Conservation (phyloP, 73 alveolate genomes). For the Chromera velia region DNA sequence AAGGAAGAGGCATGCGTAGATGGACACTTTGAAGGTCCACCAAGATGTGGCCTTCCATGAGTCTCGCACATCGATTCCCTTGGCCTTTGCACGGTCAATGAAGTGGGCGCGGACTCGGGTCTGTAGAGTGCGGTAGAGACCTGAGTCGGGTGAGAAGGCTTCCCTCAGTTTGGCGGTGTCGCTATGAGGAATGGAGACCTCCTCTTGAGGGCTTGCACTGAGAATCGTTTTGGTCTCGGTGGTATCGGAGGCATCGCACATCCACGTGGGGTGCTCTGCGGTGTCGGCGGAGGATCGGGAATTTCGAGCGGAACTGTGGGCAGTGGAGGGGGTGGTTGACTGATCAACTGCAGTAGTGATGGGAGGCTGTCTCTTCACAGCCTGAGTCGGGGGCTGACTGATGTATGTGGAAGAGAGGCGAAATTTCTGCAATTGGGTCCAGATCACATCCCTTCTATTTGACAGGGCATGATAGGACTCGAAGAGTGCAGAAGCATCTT, state of each 20-base stretch:
- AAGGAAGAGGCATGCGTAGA: background rate
- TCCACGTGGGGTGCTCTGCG: no score
- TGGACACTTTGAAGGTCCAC: constrained; percentile 1
- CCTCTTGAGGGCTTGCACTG: background rate
- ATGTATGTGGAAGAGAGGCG: background rate
- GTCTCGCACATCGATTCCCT: constrained; percentile 4
- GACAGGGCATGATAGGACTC: constrained; percentile 16
- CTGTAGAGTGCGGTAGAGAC: constrained; percentile 9
- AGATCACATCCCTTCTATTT: background rate
- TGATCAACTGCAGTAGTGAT: no score
- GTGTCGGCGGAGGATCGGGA: background rate
- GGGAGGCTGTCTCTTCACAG: background rate
- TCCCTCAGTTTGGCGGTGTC: constrained; percentile 6
- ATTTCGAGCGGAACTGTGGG: no score
- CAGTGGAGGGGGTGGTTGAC: no score
- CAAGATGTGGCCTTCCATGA: constrained; percentile 7
- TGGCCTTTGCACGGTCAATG: constrained; percentile 9
- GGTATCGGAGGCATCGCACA: constrained; percentile 6
- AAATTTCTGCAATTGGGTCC: constrained; percentile 1
- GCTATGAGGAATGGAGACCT: no score
- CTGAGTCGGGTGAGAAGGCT: constrained; percentile 10
- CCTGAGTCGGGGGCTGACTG: background rate
- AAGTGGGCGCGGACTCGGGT: constrained; percentile 6
- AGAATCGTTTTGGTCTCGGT: background rate
- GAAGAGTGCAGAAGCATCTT: constrained; percentile 4